Base-by-base conservation (phyloP, 768 basidiomycete species). In the Dioszegia crocea region DNA sequence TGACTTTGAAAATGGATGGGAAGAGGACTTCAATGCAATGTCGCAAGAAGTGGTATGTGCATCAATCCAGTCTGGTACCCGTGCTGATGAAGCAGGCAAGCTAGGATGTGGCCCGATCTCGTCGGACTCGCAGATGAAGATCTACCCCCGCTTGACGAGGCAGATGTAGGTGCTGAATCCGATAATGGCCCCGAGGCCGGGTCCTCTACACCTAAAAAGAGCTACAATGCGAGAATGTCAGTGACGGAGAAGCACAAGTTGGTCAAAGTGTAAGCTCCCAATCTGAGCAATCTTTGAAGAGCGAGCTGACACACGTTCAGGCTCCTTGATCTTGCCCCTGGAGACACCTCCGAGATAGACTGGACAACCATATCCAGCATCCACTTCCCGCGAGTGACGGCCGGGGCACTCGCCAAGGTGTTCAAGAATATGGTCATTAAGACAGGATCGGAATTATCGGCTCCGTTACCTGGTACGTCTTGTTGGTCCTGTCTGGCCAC, bases 31-130 rank as follows among this genome's bases (percentile, higher is more conserved):
- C 51, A 3, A 66, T 61, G 49, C 65, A 68, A 40, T 68, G 67
- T 51, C 48, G 70, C 46, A 64, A 65, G 52, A 66, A 67, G 41
- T 71, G 70, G 70, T 60, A 39, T 8, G 62, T 62, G 6, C 14
- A 14, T 21, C 19, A 39, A 30, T 11, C 47, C 30, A 4, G 10
- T 17, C 47, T 17, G 27, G 17, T 29, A 24, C 12, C 26, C 2
- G 3, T 26, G 27, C 39, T 52, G 51, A 52, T 40, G 19, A 6
- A 19, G 2, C 27, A 52, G 51, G 51, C 51, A 52, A 4, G 33
- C 12, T 12, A 26, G 39, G 26, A 16, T 52, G 23, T 41, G 19
- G n/a, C 47, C 47, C 4, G 44, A 29, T 9, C 16, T 48, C 21
- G n/a, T 23, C 9, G 33, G 33, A 33, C 14, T 6, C 14, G 8